These are phyloP conservation scores for Melocanna baccifera DNA, from an alignment of 176 grass and related monocot genomes.

Conservation along the genomic window DNA sequence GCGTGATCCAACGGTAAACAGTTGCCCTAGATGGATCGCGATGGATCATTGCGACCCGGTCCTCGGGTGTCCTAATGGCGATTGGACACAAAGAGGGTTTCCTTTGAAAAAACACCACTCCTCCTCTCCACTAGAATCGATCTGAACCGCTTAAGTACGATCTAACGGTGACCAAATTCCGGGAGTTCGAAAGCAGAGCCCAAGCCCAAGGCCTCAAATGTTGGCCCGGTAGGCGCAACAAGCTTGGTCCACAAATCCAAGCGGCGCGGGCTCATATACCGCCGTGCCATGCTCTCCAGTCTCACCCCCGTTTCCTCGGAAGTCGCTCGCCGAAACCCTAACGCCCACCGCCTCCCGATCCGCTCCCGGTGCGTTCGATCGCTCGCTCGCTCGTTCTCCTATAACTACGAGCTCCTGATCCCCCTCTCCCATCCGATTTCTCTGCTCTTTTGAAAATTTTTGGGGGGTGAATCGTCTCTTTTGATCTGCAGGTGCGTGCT, in stretches of 20 bases:
- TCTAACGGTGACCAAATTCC: too few relatives aligned
- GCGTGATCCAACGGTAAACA: not conserved
- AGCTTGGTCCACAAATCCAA: not conserved
- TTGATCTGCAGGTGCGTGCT: slow-evolving; percentile 38
- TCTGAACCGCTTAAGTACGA: not conserved
- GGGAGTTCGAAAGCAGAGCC: not conserved
- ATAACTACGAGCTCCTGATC: not conserved
- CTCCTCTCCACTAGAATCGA: not conserved
- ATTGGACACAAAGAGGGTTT: not conserved
- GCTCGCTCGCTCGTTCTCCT: not conserved
- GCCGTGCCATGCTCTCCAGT: not conserved
- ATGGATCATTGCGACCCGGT: not conserved
- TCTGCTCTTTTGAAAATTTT: not conserved
- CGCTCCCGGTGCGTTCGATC: not conserved
- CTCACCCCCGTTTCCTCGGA: not conserved
- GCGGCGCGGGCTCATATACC: slow-evolving; percentile 6
- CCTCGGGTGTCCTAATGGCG: not conserved
- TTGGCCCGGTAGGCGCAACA: not conserved
- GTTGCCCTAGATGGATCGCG: not conserved
- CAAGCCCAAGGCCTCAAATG: too few relatives aligned
- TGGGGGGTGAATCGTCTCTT: slow-evolving; percentile 13
- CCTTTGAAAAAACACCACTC: not conserved
- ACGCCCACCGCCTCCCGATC: not conserved
- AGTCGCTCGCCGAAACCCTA: slow-evolving; percentile 22
- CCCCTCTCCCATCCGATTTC: not conserved